Conservation (phyloP, 495 filamentous ascomycete genomes). For the Hypoxylon trugodes region DNA sequence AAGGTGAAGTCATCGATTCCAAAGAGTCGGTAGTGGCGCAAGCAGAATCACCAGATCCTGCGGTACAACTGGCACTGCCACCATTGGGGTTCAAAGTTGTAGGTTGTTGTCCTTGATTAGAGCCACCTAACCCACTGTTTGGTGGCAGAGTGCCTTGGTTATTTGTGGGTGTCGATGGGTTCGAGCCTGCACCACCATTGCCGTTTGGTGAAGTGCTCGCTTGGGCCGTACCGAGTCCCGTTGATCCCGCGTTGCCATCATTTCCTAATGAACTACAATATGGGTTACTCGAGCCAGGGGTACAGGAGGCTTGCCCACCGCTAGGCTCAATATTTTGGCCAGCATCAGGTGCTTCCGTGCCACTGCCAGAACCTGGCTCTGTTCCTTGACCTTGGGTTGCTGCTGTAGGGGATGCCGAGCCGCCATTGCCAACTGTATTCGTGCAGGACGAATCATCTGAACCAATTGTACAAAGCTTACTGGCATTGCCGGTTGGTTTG, state of each 20-base stretch:
- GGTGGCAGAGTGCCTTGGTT: slow-evolving; percentile 4
- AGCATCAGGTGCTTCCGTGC: slow-evolving; percentile 13
- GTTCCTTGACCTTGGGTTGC: slow-evolving; percentile 8
- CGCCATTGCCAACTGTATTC: slow-evolving; percentile 1
- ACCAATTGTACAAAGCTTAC: not conserved
- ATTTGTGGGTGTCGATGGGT: slow-evolving; percentile 1
- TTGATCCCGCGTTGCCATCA: slow-evolving; percentile 3
- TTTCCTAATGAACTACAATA: slow-evolving; percentile 21
- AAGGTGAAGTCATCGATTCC: slow-evolving; percentile 29
- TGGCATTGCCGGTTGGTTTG: not conserved
- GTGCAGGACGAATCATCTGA: slow-evolving; percentile 17
- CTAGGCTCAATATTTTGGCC: slow-evolving; percentile 16
- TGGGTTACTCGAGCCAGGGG: slow-evolving; percentile 26
- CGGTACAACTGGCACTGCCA: slow-evolving; percentile 16
- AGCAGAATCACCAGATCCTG: slow-evolving; percentile 30
- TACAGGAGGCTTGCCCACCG: slow-evolving; percentile 15
- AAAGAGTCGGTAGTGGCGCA: slow-evolving; percentile 18
- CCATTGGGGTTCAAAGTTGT: slow-evolving; percentile 20
- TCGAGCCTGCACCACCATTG: slow-evolving; percentile 20
- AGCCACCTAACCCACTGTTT: slow-evolving; percentile 12
- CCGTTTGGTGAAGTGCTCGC: slow-evolving; percentile 24
- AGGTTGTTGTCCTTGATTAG: slow-evolving; percentile 22
- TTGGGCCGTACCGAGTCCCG: slow-evolving; percentile 13
- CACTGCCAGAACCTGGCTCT: not conserved
- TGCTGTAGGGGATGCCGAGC: not conserved